Evolutionary conservation across 192 early-diverging fungal genomes (phyloP), one percentile per base, ranked within the genome.

Genomic region (Physocladia obscura): DNA sequence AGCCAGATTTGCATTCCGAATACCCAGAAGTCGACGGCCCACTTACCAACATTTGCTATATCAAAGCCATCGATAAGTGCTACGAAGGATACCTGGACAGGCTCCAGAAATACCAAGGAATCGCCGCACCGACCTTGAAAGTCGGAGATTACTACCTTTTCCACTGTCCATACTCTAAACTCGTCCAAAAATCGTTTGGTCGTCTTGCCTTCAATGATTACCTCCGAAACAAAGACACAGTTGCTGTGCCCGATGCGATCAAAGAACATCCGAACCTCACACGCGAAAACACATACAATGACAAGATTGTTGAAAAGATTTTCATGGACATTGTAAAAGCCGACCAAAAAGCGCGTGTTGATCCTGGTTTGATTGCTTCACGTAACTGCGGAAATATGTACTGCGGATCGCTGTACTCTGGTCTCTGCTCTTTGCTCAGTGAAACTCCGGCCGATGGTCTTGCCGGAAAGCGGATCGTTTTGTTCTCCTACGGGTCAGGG

Each of bases 91-190:
- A 93, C 78, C 74, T 95, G 59, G 84, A 91, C 24, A 49, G 50
- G 6, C 40, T 63, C 58, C 58, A 76, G 4, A 67, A 76, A 21
- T 57, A 63, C 65, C 51, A 68, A 27, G 68, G 70, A 49, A 39
- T 51, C 68, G 71, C 70, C 24, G 74, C 77, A 40, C 75, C 87
- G 31, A 81, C 80, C 62, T 59, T 86, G 73, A 79, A 83, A 56
- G 76, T 76, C 54, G 57, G 92, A 52, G 94, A 96, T 81, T 93
- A 93, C 82, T 49, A 88, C 57, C 85, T 93, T 37, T 97, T 95
- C 88, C 97, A 99, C 84, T 93, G 93, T 52, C 97, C 97, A 36
- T 98, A 98, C 88, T 90, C 90, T 76, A 99, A 99, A 86, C 85
- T 98, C 71, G 94, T 99, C 11, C 89, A 89, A 82, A 99, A 99